phyloP scores from a whole-genome alignment of 768 basidiomycete genomes.

The Suillus tomentosus region DNA sequence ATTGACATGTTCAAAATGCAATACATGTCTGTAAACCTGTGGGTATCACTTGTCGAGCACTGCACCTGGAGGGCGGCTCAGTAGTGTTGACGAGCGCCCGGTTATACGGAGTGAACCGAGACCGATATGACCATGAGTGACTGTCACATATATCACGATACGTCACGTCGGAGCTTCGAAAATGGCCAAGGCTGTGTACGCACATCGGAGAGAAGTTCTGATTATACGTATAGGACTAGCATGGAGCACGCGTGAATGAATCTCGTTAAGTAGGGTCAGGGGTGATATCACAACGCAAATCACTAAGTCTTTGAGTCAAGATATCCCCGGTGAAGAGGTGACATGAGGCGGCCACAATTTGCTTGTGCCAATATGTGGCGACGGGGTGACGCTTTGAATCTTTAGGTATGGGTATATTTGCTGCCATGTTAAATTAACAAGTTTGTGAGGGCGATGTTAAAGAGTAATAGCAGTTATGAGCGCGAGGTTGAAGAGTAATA shows the following conservation, averaged over 20 bases:
- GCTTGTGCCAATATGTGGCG: neutral
- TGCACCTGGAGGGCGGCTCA: neutral
- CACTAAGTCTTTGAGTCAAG: neutral
- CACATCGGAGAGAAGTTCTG: neutral
- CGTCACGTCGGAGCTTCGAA: conserved; percentile 19
- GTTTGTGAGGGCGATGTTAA: too few relatives aligned
- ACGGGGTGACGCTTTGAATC: neutral
- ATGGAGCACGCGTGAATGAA: conserved; percentile 5
- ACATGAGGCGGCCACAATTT: too few relatives aligned
- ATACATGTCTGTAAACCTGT: neutral
- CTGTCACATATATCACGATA: neutral
- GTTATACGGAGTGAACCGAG: neutral
- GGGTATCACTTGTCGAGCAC: neutral
- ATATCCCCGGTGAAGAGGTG: neutral
- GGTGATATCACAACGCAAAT: conserved; percentile 1
- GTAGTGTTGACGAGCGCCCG: neutral
- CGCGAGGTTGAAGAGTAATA: too few relatives aligned
- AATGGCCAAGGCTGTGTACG: conserved; percentile 31
- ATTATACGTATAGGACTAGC: neutral
- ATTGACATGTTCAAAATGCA: neutral
- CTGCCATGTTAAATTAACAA: neutral
- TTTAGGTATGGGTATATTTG: neutral
- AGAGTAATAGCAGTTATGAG: neutral
- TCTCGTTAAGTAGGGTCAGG: conserved; percentile 5
- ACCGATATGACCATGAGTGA: conserved; percentile 24